These are phyloP conservation scores for Russula sp. DNA, from an alignment of 768 basidiomycete species.

Conservation along the genomic window DNA sequence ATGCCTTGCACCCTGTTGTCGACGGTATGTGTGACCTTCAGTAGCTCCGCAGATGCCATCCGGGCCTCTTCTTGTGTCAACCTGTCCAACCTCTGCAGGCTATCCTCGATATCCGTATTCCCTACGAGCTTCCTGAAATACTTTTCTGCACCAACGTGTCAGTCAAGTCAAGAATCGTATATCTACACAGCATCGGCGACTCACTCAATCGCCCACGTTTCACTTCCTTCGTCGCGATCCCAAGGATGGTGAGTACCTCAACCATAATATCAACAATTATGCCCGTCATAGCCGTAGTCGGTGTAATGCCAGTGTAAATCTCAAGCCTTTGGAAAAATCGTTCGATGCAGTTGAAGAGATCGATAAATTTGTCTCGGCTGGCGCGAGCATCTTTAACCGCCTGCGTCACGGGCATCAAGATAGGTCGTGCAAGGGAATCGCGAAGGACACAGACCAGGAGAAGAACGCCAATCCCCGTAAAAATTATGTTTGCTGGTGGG, in stretches of 20 bases:
- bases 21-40: background rate
- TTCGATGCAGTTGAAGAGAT: background rate
- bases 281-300: background rate
- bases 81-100: background rate
- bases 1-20: background rate
- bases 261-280: background rate
- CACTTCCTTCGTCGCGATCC: background rate
- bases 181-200: background rate
- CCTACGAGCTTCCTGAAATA: background rate
- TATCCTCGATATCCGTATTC: background rate
- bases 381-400: background rate
- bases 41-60: background rate
- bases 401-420: background rate
- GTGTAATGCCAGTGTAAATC: background rate
- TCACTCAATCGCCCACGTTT: background rate
- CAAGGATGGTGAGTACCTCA: background rate
- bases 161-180: background rate
- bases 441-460: background rate
- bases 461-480: background rate
- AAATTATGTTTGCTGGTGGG: background rate
- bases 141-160: background rate
- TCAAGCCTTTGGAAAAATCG: background rate
- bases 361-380: background rate
- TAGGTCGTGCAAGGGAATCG: background rate
- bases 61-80: background rate